phyloP scores from a whole-genome alignment of 164 flowering plant species.

The Tetracentron sinense region DNA sequence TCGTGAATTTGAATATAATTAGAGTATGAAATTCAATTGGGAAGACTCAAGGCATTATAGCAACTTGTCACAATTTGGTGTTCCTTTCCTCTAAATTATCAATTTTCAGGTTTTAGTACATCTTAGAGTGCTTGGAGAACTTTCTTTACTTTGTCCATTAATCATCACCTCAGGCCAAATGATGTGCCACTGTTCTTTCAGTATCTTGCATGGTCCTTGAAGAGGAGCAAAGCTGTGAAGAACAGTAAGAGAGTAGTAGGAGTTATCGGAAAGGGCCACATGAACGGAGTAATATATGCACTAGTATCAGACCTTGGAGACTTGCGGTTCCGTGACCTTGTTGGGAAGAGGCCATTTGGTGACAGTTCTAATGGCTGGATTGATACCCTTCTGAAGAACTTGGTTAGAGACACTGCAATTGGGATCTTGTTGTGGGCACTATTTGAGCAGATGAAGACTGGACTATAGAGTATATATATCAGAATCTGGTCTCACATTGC shows the following conservation, averaged over 20 bases:
- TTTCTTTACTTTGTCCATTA: not conserved
- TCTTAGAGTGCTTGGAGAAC: too few relatives aligned
- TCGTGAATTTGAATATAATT: too few relatives aligned
- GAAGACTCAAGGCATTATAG: too few relatives aligned
- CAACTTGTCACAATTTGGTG: too few relatives aligned
- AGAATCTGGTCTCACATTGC: too few relatives aligned
- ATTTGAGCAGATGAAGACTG: conserved; percentile 47
- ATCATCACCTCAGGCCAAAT: not conserved
- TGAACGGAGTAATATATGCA: conserved; percentile 93
- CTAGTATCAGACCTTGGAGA: conserved; percentile 72
- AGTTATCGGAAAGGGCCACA: conserved; percentile 86
- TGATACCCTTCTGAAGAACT: conserved; percentile 34
- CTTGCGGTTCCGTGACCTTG: conserved; percentile 75
- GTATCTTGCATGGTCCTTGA: conserved; percentile 93
- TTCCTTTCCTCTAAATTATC: too few relatives aligned
- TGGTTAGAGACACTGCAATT: conserved; percentile 66
- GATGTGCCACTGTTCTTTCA: conserved; percentile 24
- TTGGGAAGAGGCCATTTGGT: conserved; percentile 36
- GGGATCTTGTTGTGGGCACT: conserved; percentile 57
- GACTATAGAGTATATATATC: conserved; percentile 2
- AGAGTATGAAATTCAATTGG: too few relatives aligned
- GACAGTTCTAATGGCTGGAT: conserved; percentile 39
- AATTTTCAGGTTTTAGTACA: too few relatives aligned
- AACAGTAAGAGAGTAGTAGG: conserved; percentile 75
- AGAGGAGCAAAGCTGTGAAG: conserved; percentile 91